These are phyloP conservation scores for Boletellus ananiceps DNA, from an alignment of 768 basidiomycete genomes.

Conservation along the genomic window DNA sequence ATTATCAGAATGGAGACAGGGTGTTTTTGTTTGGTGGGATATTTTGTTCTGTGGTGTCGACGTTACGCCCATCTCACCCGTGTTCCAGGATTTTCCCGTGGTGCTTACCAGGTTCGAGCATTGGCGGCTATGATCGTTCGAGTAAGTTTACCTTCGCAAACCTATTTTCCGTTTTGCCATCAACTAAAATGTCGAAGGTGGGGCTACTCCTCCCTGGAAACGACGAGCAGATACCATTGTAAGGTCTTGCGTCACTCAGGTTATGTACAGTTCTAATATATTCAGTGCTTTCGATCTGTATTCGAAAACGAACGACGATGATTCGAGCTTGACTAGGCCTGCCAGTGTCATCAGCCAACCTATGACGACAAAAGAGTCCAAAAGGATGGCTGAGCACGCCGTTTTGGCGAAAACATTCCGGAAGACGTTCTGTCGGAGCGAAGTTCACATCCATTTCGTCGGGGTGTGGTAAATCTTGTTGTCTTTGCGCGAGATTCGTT, in stretches of 20 bases:
- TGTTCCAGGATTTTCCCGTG: slow-evolving; percentile 42
- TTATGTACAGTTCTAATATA: not conserved
- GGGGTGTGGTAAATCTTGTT: slow-evolving; percentile 37
- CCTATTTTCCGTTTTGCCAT: not conserved
- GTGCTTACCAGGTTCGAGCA: slow-evolving; percentile 42
- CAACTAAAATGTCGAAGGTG: slow-evolving; percentile 26
- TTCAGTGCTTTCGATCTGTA: slow-evolving; percentile 39
- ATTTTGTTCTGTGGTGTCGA: not conserved
- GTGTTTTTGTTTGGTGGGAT: slow-evolving; percentile 40
- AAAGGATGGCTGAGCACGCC: slow-evolving; percentile 16
- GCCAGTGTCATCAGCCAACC: slow-evolving; percentile 10
- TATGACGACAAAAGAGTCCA: slow-evolving; percentile 2
- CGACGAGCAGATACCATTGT: slow-evolving; percentile 40
- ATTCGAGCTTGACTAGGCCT: slow-evolving; percentile 7
- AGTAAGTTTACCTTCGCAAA: slow-evolving; percentile 18
- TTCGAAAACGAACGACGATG: slow-evolving; percentile 22
- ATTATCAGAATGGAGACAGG: slow-evolving; percentile 34
- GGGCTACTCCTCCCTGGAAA: slow-evolving; percentile 40
- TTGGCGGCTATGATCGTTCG: slow-evolving; percentile 43
- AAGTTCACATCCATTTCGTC: slow-evolving; percentile 40
- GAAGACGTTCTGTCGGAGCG: slow-evolving; percentile 31
- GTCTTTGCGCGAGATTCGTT: not conserved
- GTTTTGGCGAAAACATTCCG: slow-evolving; percentile 29
- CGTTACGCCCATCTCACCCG: not conserved
- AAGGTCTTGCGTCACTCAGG: not conserved